These are phyloP conservation scores for Lecanicillium sp. DNA, from an alignment of 2,329 filamentous ascomycete genomes.

Conservation along the genomic window DNA sequence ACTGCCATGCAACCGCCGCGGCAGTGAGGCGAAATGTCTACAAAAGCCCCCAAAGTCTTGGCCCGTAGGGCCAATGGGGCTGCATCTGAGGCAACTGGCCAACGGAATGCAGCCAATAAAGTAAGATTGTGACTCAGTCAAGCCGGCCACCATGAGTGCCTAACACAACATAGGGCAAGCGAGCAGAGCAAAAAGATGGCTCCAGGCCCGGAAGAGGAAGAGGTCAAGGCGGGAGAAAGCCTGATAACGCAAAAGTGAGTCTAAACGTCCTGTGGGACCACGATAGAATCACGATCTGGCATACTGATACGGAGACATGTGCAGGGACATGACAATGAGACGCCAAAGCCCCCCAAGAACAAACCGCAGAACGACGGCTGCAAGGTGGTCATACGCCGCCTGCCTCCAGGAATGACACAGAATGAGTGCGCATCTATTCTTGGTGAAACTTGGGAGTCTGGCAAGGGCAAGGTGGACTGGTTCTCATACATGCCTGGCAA, in stretches of 20 bases:
- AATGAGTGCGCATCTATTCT: slow-evolving; percentile 65
- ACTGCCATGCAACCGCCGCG: too few relatives aligned
- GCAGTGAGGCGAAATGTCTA: slow-evolving; percentile 26
- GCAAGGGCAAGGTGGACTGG: slow-evolving; percentile 82
- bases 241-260: slow-evolving; percentile 20
- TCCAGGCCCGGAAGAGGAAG: slow-evolving; percentile 17
- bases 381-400: slow-evolving; percentile 76
- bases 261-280: too few relatives aligned
- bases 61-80: slow-evolving; percentile 27
- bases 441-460: slow-evolving; percentile 73
- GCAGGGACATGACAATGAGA: slow-evolving; percentile 14
- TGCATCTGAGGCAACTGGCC: slow-evolving; percentile 15
- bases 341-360: slow-evolving; percentile 35
- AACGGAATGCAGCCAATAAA: slow-evolving; percentile 15
- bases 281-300: not conserved
- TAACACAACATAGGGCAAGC: slow-evolving; percentile 11
- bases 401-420: slow-evolving; percentile 79
- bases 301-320: not conserved
- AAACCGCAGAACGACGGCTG: slow-evolving; percentile 54
- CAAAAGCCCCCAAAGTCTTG: slow-evolving; percentile 26
- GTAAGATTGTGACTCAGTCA: slow-evolving; percentile 1
- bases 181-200: slow-evolving; percentile 10
- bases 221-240: slow-evolving; percentile 19
- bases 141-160: not conserved
- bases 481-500: slow-evolving; percentile 60